Conservation (phyloP, 176 grass and related monocot genomes). For the Oryza rufipogon region DNA sequence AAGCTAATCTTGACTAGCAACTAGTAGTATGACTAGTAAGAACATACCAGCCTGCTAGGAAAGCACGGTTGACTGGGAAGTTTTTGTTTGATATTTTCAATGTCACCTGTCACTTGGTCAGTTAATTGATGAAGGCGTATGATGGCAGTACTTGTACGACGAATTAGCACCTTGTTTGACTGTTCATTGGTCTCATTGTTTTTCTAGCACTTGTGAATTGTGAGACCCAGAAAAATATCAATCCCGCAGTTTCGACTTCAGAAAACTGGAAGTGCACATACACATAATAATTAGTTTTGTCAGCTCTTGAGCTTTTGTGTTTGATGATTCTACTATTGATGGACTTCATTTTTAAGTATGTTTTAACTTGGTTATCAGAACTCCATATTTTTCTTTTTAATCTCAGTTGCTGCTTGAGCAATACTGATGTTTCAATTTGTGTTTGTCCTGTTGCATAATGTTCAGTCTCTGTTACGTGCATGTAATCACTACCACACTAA, state of each 20-base stretch:
- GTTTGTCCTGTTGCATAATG: neutral
- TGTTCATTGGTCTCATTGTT: neutral
- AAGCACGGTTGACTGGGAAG: neutral
- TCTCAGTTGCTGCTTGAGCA: neutral
- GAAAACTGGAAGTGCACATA: neutral
- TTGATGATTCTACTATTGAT: slow-evolving; percentile 5
- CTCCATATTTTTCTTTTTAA: neutral
- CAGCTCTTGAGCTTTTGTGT: neutral
- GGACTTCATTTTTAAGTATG: too few relatives aligned
- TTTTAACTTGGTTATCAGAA: neutral
- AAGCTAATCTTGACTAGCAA: neutral
- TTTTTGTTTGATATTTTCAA: slow-evolving; percentile 34
- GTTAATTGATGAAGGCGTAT: neutral
- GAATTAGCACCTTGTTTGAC: slow-evolving; percentile 31
- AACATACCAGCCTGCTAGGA: neutral
- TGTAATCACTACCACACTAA: neutral
- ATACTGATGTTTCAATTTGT: neutral
- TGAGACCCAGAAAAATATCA: neutral
- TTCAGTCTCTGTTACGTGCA: neutral
- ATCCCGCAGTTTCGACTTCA: neutral
- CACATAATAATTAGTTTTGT: slow-evolving; percentile 10
- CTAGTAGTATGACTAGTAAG: slow-evolving; percentile 20
- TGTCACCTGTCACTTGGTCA: slow-evolving; percentile 3
- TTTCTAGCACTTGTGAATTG: neutral
- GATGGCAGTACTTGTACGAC: neutral